Base-by-base conservation (phyloP, 2,329 filamentous ascomycete species). In the Boeremia lycopersici region DNA sequence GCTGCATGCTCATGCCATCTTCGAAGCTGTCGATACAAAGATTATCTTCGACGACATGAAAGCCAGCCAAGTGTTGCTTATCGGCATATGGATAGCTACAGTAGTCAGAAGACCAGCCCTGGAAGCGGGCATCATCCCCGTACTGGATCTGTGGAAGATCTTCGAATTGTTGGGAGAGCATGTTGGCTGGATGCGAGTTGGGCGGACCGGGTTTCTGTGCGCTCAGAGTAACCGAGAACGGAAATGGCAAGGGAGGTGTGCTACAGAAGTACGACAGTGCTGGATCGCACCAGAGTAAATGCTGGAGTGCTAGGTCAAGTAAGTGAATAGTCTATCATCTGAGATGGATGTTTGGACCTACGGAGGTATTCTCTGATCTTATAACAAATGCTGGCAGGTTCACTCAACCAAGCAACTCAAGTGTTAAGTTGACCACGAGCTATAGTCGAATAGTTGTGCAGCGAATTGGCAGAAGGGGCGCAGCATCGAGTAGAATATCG, bases 81-180 rank as follows among this genome's bases (percentile, higher is more conserved):
- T 60, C 31, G 19, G 23, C 17, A n/a, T n/a, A 44, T 6, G 15
- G 9, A 12, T 44, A 51, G 33, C 13, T 26, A 41, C 47, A 17
- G 12, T 6, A 38, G 15, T 47, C 13, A 10, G 46, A 29, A 31
- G 46, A 43, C 63, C 64, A 65, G 23, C 29, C 10, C 12, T 33
- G 30, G 33, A 47, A 63, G 31, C 52, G 57, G 36, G 57, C n/a
- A 5, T 69, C 67, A 28, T 71, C 67, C 52, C 61, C 56, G 19
- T 55, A 52, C 8, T 64, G 56, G 26, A 75, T 72, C 42, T 71
- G 69, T 15, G 67, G 67, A 15, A 74, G 49, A 55, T 73, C 69
- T 48, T 57, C 36, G 49, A 66, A 73, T 31, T 73, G 71, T 46
- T 63, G 54, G 31, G 53, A 48, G 9, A 53, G 35, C 64, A 67